Evolutionary conservation across 495 filamentous ascomycete species (phyloP), one percentile per base, ranked within the genome.

Genomic region (Terfezia claveryi): DNA sequence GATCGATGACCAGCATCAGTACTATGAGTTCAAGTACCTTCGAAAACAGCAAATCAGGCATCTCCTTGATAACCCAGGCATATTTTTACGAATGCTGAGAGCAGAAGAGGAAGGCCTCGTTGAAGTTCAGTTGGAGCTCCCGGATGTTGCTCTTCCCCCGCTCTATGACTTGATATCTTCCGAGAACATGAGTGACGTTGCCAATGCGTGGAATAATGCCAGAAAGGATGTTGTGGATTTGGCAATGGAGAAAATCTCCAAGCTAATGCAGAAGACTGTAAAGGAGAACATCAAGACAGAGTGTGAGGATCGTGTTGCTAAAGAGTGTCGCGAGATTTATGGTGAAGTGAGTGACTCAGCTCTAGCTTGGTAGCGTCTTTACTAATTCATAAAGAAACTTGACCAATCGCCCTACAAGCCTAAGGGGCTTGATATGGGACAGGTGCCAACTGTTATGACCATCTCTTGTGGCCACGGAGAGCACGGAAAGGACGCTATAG

Each of bases 21-120:
- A 91, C 67, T 94, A 94, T 66, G 91, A 94, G 66, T 88, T 98
- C 70, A 98, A 98, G 62, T 98, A 98, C 57, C 79, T 96, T 16
- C 76, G 84, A 38, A 84, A 91, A 60, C 87, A 94, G 64, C 82
- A 80, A 50, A 76, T 95, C 54, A 71, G 70, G 37, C 81, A 91
- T 57, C 78, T 96, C 58, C 83, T 85, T 8, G 76, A 74, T 20
- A 79, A 80, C 16, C 91, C 91, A 10, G 89, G 93, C 59, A 74
- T 92, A 50, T 96, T 85, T 62, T 70, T 98, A 14, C 82, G 85
- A 65, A 98, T 98, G 91, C 78, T 96, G 63, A 91, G 86, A 65
- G 91, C 91, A 4, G 91, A 98, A 68, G 80, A 86, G 60, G 91
- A 96, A 63, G 87, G 87, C 4, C 68, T 96, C 2, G 74, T 96